Percentiles rank a stretch among this genome's conserved stretches.
Conservation (phyloP, 495 filamentous ascomycete genomes). For the Aspergillus nidulans region DNA sequence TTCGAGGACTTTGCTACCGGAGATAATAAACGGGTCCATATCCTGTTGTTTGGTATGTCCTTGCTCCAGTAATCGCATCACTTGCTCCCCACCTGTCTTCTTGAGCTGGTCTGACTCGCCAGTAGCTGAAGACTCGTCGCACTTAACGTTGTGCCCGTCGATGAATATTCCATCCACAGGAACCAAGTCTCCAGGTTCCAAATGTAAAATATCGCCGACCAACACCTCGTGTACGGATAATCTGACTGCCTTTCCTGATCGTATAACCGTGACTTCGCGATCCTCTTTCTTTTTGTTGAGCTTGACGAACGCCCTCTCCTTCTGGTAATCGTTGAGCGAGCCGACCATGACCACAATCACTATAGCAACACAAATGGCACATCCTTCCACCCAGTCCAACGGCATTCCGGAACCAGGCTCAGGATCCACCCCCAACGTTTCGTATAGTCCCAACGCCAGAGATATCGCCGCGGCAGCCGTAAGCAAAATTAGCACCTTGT, state of each 20-base stretch:
- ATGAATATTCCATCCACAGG: slow-evolving; percentile 77
- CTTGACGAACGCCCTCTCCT: slow-evolving; percentile 65
- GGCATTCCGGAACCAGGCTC: slow-evolving; percentile 38
- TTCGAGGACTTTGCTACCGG: slow-evolving; percentile 87
- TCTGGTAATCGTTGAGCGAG: slow-evolving; percentile 67
- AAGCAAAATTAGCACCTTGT: slow-evolving; percentile 79
- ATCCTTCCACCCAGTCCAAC: slow-evolving; percentile 70
- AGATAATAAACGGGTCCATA: slow-evolving; percentile 87
- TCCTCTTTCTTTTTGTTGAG: slow-evolving; percentile 71
- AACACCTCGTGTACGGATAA: slow-evolving; percentile 78
- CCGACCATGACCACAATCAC: slow-evolving; percentile 64
- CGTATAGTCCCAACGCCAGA: slow-evolving; percentile 75
- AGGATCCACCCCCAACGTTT: slow-evolving; percentile 45
- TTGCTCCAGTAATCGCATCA: slow-evolving; percentile 72
- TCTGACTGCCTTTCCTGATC: slow-evolving; percentile 69
- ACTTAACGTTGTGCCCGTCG: slow-evolving; percentile 69
- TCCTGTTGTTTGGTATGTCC: slow-evolving; percentile 59
- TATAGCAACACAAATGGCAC: slow-evolving; percentile 68
- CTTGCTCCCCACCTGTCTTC: slow-evolving; percentile 70
- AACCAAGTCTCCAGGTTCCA: slow-evolving; percentile 84
- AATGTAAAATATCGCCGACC: slow-evolving; percentile 76
- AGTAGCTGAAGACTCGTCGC: slow-evolving; percentile 79
- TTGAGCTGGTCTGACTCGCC: slow-evolving; percentile 79
- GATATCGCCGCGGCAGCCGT: slow-evolving; percentile 76
- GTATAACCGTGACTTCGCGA: slow-evolving; percentile 65